Evolutionary conservation across 2,329 filamentous ascomycete genomes (phyloP).

Genomic region (Trichoderma harzianum): DNA sequence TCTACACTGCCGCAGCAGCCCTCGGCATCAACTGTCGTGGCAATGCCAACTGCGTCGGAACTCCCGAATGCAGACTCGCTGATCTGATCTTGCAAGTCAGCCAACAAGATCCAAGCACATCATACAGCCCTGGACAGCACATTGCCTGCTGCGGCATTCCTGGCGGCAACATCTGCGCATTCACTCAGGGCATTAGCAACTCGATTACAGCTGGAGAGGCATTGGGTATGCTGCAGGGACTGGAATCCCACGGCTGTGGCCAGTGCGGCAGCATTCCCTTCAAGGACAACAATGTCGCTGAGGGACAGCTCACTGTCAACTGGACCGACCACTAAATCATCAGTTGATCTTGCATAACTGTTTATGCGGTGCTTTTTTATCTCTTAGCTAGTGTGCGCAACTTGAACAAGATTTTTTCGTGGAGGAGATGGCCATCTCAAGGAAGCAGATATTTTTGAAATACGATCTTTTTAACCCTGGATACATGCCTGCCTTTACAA

Average conservation of each 20-base stretch:
- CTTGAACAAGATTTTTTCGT: not conserved
- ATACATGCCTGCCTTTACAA: not conserved
- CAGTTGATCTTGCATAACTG: accelerated
- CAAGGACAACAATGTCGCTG: constrained; percentile 16
- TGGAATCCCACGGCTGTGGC: not conserved
- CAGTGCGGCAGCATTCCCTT: constrained; percentile 18
- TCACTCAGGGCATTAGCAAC: constrained; percentile 6
- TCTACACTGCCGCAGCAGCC: constrained; percentile 1
- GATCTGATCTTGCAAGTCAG: constrained; percentile 18
- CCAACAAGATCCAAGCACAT: not conserved
- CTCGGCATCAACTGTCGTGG: constrained; percentile 17
- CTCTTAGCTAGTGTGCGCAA: not conserved
- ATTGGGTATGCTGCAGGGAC: constrained; percentile 13
- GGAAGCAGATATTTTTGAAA: not conserved
- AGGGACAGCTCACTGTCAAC: constrained; percentile 16
- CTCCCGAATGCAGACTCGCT: constrained; percentile 10
- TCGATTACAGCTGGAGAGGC: constrained; percentile 14
- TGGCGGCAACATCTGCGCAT: constrained; percentile 14
- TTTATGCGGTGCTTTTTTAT: not conserved
- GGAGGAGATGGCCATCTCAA: not conserved
- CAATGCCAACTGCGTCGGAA: constrained; percentile 14
- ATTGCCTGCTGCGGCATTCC: constrained; percentile 17
- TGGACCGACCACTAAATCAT: not conserved
- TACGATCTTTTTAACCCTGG: not conserved
- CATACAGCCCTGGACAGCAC: constrained; percentile 10